Evolutionary conservation across 2,329 filamentous ascomycete species (phyloP), one percentile per base, ranked within the genome.

Genomic region (Intubia oerlemansii): DNA sequence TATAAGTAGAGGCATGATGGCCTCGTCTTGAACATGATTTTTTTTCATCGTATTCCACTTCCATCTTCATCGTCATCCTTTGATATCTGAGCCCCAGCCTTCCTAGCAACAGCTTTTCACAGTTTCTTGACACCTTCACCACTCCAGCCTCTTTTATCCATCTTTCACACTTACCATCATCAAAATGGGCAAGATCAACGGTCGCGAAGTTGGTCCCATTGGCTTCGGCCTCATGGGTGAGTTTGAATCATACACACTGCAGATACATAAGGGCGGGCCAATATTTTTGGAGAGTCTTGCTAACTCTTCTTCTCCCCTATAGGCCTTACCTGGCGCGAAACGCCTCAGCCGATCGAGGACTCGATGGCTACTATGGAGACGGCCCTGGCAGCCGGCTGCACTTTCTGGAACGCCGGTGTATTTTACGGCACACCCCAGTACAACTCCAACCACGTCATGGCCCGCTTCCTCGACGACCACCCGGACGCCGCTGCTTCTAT

Each of bases 401-500:
- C 48, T 35, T 51, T 59, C 31, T 75, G 68, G 66, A 74, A 72
- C 39, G 67, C 54, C 21, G 69, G 57, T 35, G 66, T 74, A 41
- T 61, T 75, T 41, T 78, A 78, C 48, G 71, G 71, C 22, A 50
- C 54, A 0, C 57, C 59, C 1, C 52, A 63, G 12, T 55, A 56
- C 40, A 71, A 74, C 49, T 51, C 56, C 4, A 45, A 71, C 35
- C 59, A 62, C 14, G 49, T 77, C 7, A 48, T 77, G 17, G 57
- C 63, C 34, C 52, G 56, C 16, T 77, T 76, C 48, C 73, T 77
- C 41, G 54, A 54, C 18, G 56, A 59, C 34, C 62, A 75, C 41
- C 70, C 72, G 1, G 62, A 70, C 35, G 64, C 75, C 36, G 66
- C 68, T 7, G 51, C 58, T 27, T 65, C 67, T 41, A 54, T 76